phyloP scores from a whole-genome alignment of 1,284 basidiomycete genomes.

The Meira nashicola region DNA sequence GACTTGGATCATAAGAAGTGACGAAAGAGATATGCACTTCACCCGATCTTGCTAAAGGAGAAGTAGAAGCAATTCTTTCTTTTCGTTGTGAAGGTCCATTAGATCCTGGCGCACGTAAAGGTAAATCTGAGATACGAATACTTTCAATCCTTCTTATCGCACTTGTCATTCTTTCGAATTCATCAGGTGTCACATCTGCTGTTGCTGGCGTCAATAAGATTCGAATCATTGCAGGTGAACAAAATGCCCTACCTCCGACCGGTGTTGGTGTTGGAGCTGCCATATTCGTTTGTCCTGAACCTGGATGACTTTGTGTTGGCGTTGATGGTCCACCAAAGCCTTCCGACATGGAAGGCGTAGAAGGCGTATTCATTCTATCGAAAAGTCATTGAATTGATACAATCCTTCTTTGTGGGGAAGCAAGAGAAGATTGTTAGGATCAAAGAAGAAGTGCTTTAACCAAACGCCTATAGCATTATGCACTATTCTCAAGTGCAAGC shows the following conservation, averaged over 20 bases:
- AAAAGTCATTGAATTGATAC: too few relatives aligned
- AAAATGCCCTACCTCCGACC: conserved; percentile 25
- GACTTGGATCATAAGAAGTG: conserved; percentile 45
- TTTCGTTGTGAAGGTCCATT: not conserved
- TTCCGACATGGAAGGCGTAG: not conserved
- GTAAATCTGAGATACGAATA: conserved; percentile 38
- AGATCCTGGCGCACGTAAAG: conserved; percentile 12
- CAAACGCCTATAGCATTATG: too few relatives aligned
- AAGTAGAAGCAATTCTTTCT: conserved; percentile 5
- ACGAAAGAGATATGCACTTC: conserved; percentile 48
- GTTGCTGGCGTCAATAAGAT: conserved; percentile 46
- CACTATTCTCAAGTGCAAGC: too few relatives aligned
- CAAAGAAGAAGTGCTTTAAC: too few relatives aligned
- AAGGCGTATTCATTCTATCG: not conserved
- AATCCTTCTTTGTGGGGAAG: too few relatives aligned
- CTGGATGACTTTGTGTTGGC: not conserved
- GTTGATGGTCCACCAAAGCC: not conserved
- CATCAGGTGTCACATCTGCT: conserved; percentile 24
- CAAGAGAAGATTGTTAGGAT: too few relatives aligned
- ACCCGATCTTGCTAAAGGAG: conserved; percentile 34
- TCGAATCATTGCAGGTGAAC: conserved; percentile 39
- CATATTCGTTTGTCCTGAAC: not conserved
- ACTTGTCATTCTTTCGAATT: conserved; percentile 42
- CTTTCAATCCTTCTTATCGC: conserved; percentile 36
- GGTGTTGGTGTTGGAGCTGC: conserved; percentile 24